These are phyloP conservation scores for Kodamaea neixiangensis DNA, from an alignment of 805 yeast genomes.

Conservation along the genomic window DNA sequence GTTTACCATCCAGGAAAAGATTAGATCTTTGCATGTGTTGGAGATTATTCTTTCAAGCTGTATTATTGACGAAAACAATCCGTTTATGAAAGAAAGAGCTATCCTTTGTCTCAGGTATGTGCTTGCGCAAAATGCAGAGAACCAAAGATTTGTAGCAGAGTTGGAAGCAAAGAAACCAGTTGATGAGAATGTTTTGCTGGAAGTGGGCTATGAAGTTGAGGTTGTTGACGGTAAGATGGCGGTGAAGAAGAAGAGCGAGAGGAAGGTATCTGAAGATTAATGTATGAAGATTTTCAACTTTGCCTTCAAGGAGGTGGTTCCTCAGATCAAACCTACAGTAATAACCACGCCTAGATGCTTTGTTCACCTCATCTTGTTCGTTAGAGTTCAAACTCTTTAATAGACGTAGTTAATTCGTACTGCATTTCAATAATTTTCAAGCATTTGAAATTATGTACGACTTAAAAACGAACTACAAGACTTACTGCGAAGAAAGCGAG, in stretches of 20 bases:
- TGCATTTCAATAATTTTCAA: too few species aligned
- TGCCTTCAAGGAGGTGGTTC: too few species aligned
- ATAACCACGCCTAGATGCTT: too few species aligned
- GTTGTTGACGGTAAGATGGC: conserved; percentile 70
- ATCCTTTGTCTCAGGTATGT: conserved; percentile 76
- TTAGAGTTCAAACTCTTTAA: too few species aligned
- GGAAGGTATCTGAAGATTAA: conserved; percentile 33
- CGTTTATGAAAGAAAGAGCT: conserved; percentile 81
- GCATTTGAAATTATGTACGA: too few species aligned
- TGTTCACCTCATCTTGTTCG: too few species aligned
- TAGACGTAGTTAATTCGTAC: too few species aligned
- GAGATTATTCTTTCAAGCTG: conserved; percentile 77
- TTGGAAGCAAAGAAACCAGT: conserved; percentile 75
- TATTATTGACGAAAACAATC: conserved; percentile 84
- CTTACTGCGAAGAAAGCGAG: too few species aligned
- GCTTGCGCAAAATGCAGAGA: conserved; percentile 60
- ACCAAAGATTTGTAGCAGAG: conserved; percentile 74
- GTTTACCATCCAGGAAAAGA: conserved; percentile 60
- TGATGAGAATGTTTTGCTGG: conserved; percentile 53
- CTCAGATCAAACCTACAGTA: too few species aligned
- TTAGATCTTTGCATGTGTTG: conserved; percentile 67
- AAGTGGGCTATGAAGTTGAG: conserved; percentile 78
- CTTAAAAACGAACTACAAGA: too few species aligned
- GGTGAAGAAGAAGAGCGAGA: conserved; percentile 46
- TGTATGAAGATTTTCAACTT: too few species aligned